Evolutionary conservation across 2,329 filamentous ascomycete species (phyloP), one percentile per base, ranked within the genome.

Genomic region (Trichoderma guizhouense): DNA sequence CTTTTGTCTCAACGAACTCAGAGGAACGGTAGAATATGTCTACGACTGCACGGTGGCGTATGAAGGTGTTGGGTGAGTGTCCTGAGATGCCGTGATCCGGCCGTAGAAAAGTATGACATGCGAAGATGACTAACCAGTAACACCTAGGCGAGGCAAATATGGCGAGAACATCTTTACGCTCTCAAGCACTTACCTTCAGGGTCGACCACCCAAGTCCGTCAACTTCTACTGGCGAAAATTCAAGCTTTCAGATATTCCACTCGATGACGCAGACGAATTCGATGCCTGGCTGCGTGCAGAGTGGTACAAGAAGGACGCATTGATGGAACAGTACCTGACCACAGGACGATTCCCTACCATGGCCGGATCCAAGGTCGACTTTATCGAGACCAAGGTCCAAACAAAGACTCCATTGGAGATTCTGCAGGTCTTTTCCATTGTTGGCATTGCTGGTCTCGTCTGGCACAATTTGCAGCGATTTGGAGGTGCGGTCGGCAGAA

Each of bases 201-300:
- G 96, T 14, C 90, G 93, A 1, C 92, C 95, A 0, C 96, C 95
- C 2, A 97, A 95, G 80, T 97, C 94, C 1, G 95, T 98, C 77
- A 98, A 98, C 82, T 95, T 98, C 85, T 92, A 97, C 82, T 99
- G 95, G 94, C 90, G 96, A 68, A 90, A 94, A 11, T 98, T 97
- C 82, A 88, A 89, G 39, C 80, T 98, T 15, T 87, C 88, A 26
- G 90, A 94, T 24, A 97, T 99, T 57, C 95, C 95, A 0, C 87
- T 97, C 11, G 87, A 94, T 36, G 89, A 91, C 75, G 86, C 88
- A 18, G 87, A 92, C 53, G 85, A 88, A 7, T 99, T 99, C 77
- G 94, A 97, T 71, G 77, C 86, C 3, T 99, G 96, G 96, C 85
- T 98, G 32, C 88, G 91, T 36, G 90, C 93, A 71, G 88, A 94